Evolutionary conservation across 495 filamentous ascomycete genomes (phyloP).

Genomic region (Halenospora varia): DNA sequence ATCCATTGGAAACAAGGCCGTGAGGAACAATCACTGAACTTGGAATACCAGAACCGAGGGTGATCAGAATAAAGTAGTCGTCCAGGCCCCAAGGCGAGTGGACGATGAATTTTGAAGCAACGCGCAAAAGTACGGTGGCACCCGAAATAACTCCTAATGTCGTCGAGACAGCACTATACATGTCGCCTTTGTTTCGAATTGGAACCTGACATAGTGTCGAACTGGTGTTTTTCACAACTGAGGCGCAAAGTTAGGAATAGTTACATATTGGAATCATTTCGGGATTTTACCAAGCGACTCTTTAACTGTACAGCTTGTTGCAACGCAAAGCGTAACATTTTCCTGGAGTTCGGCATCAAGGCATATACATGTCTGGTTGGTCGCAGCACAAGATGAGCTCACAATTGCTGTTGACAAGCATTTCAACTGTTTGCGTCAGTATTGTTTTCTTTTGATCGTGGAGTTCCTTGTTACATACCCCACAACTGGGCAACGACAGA

Average conservation of each 20-base stretch:
- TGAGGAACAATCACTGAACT: constrained; percentile 13
- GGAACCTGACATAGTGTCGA: constrained; percentile 11
- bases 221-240: constrained; percentile 22
- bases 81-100: constrained; percentile 11
- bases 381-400: constrained; percentile 27
- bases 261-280: too few relatives aligned
- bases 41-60: constrained; percentile 12
- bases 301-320: constrained; percentile 26
- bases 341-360: constrained; percentile 22
- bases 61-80: constrained; percentile 16
- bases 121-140: constrained; percentile 9
- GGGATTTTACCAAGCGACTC: too few relatives aligned
- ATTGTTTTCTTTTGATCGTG: neutral
- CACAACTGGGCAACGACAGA: constrained; percentile 10
- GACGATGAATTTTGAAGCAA: constrained; percentile 13
- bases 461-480: constrained; percentile 1
- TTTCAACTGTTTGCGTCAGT: constrained; percentile 14
- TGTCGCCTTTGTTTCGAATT: constrained; percentile 11
- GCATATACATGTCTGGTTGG: constrained; percentile 33
- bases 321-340: constrained; percentile 28
- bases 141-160: constrained; percentile 10
- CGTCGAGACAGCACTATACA: constrained; percentile 7
- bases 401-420: constrained; percentile 18
- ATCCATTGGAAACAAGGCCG: constrained; percentile 23
- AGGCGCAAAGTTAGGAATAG: too few relatives aligned